These are phyloP conservation scores for Lepidium sativum DNA, from an alignment of 345 rosid genomes.

Conservation along the genomic window DNA sequence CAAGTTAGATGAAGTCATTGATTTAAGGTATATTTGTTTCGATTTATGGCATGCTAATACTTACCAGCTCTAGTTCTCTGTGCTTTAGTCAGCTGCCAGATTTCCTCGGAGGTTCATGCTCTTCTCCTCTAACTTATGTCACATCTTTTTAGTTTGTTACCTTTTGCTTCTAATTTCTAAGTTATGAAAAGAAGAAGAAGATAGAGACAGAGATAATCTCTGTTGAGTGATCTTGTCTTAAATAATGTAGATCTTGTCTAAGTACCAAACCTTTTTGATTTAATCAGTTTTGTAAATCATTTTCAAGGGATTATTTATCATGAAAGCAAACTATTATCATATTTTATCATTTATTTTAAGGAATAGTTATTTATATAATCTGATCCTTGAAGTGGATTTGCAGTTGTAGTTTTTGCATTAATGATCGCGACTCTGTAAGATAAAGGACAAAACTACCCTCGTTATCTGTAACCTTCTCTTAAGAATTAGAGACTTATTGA, in stretches of 20 bases:
- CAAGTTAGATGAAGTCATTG: constrained; percentile 68
- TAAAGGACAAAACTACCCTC: constrained; percentile 6
- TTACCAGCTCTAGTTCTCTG: constrained; percentile 3
- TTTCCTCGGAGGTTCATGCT: constrained; percentile 90
- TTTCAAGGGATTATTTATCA: not conserved
- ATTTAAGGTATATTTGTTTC: constrained; percentile 49
- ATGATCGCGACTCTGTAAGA: not conserved
- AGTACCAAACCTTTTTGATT: constrained; percentile 3
- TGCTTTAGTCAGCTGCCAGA: constrained; percentile 75
- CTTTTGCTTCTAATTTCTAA: constrained; percentile 4
- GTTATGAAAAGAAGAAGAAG: not conserved
- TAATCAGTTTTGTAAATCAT: not conserved
- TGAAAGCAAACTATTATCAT: not conserved
- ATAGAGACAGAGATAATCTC: not conserved
- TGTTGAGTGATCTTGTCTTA: not conserved
- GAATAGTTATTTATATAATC: not conserved
- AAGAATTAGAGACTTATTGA: not conserved
- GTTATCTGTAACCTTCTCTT: not conserved
- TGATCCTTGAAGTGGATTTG: not conserved
- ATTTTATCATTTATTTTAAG: too few relatives aligned
- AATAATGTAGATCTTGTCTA: constrained; percentile 1
- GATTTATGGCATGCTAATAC: constrained; percentile 2
- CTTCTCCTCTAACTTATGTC: constrained; percentile 20
- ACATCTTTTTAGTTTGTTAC: not conserved
- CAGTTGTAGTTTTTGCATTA: not conserved